Evolutionary conservation across 192 early-diverging fungal species (phyloP).

Genomic region (Dispira simplex): DNA sequence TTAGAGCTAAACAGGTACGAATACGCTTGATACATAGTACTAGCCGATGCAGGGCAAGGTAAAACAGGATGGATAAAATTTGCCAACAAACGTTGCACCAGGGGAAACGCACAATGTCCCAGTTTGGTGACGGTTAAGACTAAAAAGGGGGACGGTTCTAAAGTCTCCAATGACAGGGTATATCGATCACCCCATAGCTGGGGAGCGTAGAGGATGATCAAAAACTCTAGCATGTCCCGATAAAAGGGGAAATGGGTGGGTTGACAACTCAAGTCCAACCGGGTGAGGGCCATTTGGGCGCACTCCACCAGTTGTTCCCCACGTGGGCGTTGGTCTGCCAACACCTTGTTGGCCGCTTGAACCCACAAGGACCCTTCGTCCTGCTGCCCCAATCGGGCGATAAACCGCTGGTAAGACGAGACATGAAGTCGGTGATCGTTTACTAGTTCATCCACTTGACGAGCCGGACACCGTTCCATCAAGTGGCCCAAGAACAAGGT

Average conservation of each 20-base stretch:
- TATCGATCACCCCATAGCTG: neutral
- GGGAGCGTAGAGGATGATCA: constrained; percentile 3
- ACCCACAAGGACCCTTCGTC: neutral
- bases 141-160: neutral
- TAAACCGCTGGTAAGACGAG: constrained; percentile 5
- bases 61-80: neutral
- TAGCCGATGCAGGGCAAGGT: neutral
- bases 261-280: neutral
- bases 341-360: constrained; percentile 5
- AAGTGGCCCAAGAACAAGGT: neutral
- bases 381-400: neutral
- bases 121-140: constrained; percentile 5
- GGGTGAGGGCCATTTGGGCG: neutral
- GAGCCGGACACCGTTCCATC: neutral
- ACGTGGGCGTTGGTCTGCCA: constrained; percentile 9
- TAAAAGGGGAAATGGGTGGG: constrained; percentile 4
- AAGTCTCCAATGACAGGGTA: neutral
- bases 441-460: neutral
- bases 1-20: constrained; percentile 6
- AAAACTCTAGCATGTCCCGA: neutral
- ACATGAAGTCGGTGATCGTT: constrained; percentile 8
- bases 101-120: neutral
- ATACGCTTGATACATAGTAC: constrained; percentile 9
- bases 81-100: constrained; percentile 4
- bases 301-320: constrained; percentile 1